Percentiles rank a stretch among this genome's conserved stretches.
These are phyloP conservation scores for Lecanosticta acicola DNA, from an alignment of 2,329 filamentous ascomycete genomes.

Conservation along the genomic window DNA sequence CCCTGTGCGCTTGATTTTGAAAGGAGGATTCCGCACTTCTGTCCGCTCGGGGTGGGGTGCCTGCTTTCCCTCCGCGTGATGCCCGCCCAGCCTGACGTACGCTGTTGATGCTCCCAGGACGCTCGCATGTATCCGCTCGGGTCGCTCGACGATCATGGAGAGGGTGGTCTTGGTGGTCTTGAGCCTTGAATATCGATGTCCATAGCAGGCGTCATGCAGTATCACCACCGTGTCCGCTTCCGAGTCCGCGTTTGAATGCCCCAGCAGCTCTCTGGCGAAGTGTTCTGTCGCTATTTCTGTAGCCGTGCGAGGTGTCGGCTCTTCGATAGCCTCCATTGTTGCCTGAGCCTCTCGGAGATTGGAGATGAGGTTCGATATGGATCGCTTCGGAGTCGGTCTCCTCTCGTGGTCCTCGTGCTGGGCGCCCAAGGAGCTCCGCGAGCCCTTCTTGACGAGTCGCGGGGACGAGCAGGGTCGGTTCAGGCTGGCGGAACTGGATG, in stretches of 20 bases:
- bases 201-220: constrained; percentile 89
- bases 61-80: constrained; percentile 65
- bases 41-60: constrained; percentile 58
- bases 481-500: constrained; percentile 27
- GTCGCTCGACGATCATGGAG: constrained; percentile 82
- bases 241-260: constrained; percentile 48
- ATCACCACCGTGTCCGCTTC: constrained; percentile 67
- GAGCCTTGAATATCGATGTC: constrained; percentile 82
- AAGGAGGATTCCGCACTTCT: constrained; percentile 58
- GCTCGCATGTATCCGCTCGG: constrained; percentile 80
- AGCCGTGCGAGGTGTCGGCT: constrained; percentile 29
- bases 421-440: constrained; percentile 24
- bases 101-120: constrained; percentile 77
- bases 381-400: constrained; percentile 30
- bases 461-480: constrained; percentile 15
- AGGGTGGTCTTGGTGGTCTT: constrained; percentile 67
- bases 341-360: constrained; percentile 30
- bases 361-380: constrained; percentile 31
- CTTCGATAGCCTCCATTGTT: constrained; percentile 31
- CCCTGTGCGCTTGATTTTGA: constrained; percentile 76
- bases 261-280: constrained; percentile 63
- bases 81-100: constrained; percentile 81
- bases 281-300: constrained; percentile 43
- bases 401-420: constrained; percentile 19
- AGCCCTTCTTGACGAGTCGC: constrained; percentile 20